phyloP scores from a whole-genome alignment of 2,329 filamentous ascomycete species.

The Acrocalymma vagum region DNA sequence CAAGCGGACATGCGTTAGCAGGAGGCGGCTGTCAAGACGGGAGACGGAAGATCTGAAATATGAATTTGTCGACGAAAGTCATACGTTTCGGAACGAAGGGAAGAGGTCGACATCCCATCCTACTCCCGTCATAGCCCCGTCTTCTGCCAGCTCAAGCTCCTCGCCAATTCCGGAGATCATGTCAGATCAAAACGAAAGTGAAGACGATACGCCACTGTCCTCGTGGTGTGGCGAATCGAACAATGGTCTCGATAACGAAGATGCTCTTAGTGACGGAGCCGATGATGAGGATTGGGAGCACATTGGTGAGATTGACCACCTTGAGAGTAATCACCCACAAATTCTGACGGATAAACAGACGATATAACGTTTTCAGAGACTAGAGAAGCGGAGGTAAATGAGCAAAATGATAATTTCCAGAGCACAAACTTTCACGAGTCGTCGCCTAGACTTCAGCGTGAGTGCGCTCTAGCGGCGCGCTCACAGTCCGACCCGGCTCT shows the following conservation, averaged over 20 bases:
- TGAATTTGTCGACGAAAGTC: constrained; percentile 14
- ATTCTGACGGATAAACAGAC: constrained; percentile 15
- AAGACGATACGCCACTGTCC: constrained; percentile 15
- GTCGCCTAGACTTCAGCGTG: constrained; percentile 8
- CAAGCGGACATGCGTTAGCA: constrained; percentile 7
- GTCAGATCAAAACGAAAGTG: no score
- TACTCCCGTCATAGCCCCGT: constrained; percentile 11
- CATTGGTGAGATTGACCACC: constrained; percentile 14
- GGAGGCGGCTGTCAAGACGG: constrained; percentile 8
- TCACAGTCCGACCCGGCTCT: constrained; percentile 9
- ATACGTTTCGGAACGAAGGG: constrained; percentile 14
- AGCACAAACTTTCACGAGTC: constrained; percentile 12
- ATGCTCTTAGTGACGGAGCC: no score
- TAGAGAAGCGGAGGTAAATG: constrained; percentile 14
- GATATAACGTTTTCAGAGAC: constrained; percentile 14
- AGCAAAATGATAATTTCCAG: constrained; percentile 13
- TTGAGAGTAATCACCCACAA: constrained; percentile 15
- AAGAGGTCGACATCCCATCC: constrained; percentile 7
- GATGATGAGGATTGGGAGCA: constrained; percentile 13
- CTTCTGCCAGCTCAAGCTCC: no score
- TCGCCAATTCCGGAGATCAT: no score
- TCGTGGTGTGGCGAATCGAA: constrained; percentile 14
- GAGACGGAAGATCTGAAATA: constrained; percentile 13
- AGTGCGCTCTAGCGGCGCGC: no score
- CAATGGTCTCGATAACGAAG: constrained; percentile 11